A percentile compares a stretch with the other conserved stretches of the same genome.
These are phyloP conservation scores for Podospora pseudopauciseta DNA, from an alignment of 495 filamentous ascomycete genomes.

Conservation along the genomic window DNA sequence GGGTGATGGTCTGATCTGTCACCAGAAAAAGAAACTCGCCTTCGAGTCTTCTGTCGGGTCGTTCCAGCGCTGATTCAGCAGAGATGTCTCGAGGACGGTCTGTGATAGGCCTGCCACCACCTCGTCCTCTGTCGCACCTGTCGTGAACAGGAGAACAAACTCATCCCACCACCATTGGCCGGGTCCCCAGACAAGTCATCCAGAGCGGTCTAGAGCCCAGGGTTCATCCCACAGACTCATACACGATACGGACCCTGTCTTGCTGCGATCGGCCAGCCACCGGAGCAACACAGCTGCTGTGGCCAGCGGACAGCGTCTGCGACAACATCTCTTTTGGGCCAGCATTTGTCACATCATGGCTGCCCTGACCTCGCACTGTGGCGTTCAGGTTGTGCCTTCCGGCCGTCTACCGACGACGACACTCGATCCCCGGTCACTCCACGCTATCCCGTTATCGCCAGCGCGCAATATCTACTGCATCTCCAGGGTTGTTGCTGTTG, in stretches of 20 bases:
- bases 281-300: constrained; percentile 1
- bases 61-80: background rate
- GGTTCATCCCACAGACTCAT: constrained; percentile 2
- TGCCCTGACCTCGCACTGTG: constrained; percentile 2
- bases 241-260: background rate
- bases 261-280: background rate
- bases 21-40: background rate
- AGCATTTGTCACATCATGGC: background rate
- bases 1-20: background rate
- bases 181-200: background rate
- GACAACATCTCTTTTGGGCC: background rate
- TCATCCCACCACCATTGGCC: background rate
- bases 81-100: background rate
- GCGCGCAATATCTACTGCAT: background rate
- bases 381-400: background rate
- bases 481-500: background rate
- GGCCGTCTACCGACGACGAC: background rate
- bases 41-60: background rate
- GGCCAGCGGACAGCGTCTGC: background rate
- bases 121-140: background rate
- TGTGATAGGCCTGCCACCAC: background rate
- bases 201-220: constrained; percentile 6
- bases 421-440: background rate
- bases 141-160: background rate
- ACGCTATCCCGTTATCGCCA: background rate